Percentiles rank a stretch among this genome's conserved stretches.
These are phyloP conservation scores for Carex arenaria DNA, from an alignment of 202 grass and related monocot species.

Conservation along the genomic window DNA sequence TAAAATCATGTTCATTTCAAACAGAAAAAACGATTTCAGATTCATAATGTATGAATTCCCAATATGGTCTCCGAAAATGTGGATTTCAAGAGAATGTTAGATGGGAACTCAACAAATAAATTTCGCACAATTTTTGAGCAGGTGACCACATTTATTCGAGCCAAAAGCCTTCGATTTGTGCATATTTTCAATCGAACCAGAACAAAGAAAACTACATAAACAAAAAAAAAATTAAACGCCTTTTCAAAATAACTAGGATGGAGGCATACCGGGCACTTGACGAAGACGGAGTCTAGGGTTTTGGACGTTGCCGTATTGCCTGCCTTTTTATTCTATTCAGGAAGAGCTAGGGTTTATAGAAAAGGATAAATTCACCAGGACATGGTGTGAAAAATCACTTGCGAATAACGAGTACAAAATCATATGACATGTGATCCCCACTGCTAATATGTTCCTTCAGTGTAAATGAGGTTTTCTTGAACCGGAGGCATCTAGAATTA, in stretches of 20 bases:
- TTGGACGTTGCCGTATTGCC: background rate
- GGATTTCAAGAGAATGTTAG: background rate
- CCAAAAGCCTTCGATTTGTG: slow-evolving; percentile 67
- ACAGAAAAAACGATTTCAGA: background rate
- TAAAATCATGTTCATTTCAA: background rate
- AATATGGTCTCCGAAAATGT: slow-evolving; percentile 19
- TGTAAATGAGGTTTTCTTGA: background rate
- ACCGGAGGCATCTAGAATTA: background rate
- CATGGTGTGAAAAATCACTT: background rate
- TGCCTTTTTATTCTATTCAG: background rate
- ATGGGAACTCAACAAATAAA: background rate
- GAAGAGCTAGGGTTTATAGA: background rate
- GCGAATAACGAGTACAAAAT: background rate
- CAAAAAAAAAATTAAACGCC: background rate
- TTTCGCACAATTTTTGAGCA: slow-evolving; percentile 70
- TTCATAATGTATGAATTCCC: slow-evolving; percentile 21
- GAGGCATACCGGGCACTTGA: background rate
- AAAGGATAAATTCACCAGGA: background rate
- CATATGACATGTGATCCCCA: background rate
- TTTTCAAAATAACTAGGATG: background rate
- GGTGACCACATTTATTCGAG: slow-evolving; percentile 12
- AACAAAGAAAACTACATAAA: background rate
- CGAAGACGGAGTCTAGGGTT: background rate
- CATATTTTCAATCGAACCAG: background rate
- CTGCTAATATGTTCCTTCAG: too few relatives aligned